Base-by-base conservation (phyloP, 768 basidiomycete genomes). In the Cystofilobasidium bisporidii region DNA sequence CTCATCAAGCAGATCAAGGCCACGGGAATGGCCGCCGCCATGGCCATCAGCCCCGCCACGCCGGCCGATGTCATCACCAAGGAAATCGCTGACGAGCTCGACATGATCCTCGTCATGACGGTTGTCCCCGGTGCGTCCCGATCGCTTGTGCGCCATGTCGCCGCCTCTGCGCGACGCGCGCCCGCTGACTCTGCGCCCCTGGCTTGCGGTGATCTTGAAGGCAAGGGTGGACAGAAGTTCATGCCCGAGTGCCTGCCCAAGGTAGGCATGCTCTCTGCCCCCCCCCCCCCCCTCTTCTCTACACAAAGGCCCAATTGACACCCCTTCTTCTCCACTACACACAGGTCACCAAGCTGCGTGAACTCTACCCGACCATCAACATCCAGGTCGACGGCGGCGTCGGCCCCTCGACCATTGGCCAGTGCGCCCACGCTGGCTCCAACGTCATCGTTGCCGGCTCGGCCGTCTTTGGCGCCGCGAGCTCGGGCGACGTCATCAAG, bases 401-500 rank as follows among this genome's bases (percentile, higher is more conserved):
- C n/a, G 88, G 91, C 9, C 88, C 89, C 6, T 87, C 87, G 71
- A 98, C 91, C 3, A 83, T 96, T 66, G 87, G 82, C 73, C 81
- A 81, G 63, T 98, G 96, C 73, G 93, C 96, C 2, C 79, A 89
- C 65, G 96, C 94, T 45, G 93, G 92, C 87, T 70, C 91, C 78
- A 99, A 99, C 74, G 92, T 99, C 71, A 91, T 98, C 63, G 96
- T 99, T 33, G 93, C 96, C 17, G 96, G 96, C 17, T 97, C 93
- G 10, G 92, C 94, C 9, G 87, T 99, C 69, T 98, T 98, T 74
- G 84, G 83, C 48, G 86, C 91, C 2, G 74, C 82, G n/a, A 81
- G 86, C 73, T 88, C 96, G 0, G 85, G 85, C 53, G 78, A 83
- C 45, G 89, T 93, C 58, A 96, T 97, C 61, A 72, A 81, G 50